Evolutionary conservation across 805 yeast species (phyloP), one percentile per base, ranked within the genome.

Genomic region (Suhomyces sp.): DNA sequence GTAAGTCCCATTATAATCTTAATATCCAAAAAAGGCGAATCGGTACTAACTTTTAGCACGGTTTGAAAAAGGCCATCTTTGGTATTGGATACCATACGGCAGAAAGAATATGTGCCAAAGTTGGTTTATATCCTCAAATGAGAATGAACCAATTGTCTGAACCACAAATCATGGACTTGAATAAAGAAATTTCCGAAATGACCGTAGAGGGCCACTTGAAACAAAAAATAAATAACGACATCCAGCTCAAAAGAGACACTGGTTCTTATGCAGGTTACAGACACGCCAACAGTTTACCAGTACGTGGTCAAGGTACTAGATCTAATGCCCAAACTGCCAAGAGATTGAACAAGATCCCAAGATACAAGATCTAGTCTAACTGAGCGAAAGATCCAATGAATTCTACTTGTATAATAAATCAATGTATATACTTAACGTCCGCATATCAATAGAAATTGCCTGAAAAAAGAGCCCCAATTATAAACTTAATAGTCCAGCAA

Each of bases 111-210:
- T 91, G 97, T 67, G 85, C 97, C 39, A 89, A 84, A 65, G 82
- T 93, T 20, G 97, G 97, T 9, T 81, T 94, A 53, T 93, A 92
- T 64, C 98, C 98, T 44, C 77, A 81, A 66, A 92, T 93, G 96
- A 83, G 96, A 72, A 86, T 92, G 88, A 94, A 89, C 67, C 96
- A 94, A 70, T 80, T 94, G 37, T 76, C 87, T 25, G 98, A 94
- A 70, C 88, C 90, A 24, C 96, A 91, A 61, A 79, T 91, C 44
- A 80, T 93, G 82, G 83, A 87, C 33, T 77, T 94, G 44, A 87
- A 97, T 37, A 93, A 91, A 67, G 97, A 94, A 67, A 77, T 94
- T 46, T 83, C 96, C 1, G 86, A 83, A 40, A 78, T 88, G 79
- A 82, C 88, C 9, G 87, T 93, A 47, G 98, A 92, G 64, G 89